These are phyloP conservation scores for Scopulariopsis brevicaulis DNA, from an alignment of 2,329 filamentous ascomycete species.

Conservation along the genomic window DNA sequence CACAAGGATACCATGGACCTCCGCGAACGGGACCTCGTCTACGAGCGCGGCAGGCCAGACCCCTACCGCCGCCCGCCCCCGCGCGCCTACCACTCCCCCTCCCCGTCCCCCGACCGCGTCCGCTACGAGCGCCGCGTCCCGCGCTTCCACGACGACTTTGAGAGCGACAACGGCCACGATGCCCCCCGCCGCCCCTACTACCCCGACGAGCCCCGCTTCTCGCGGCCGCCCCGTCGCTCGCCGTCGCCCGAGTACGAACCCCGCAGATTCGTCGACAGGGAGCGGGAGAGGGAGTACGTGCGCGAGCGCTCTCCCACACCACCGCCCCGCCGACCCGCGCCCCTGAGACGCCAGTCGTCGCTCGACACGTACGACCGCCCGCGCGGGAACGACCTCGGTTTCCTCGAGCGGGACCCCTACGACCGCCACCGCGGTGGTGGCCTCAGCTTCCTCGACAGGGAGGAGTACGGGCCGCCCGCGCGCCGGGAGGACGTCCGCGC, in stretches of 20 bases:
- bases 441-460: constrained; percentile 25
- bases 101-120: constrained; percentile 1
- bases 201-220: constrained; percentile 39
- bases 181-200: constrained; percentile 40
- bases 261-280: constrained; percentile 43
- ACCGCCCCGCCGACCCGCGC: constrained; percentile 30
- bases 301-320: constrained; percentile 31
- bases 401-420: constrained; percentile 63
- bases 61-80: constrained; percentile 35
- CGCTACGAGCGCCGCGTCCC: constrained; percentile 17
- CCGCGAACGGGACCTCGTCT: constrained; percentile 10
- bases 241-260: constrained; percentile 28
- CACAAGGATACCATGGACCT: constrained; percentile 1
- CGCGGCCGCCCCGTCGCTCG: constrained; percentile 15
- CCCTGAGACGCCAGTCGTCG: constrained; percentile 75
- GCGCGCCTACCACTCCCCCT: constrained; percentile 38
- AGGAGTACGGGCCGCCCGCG: constrained; percentile 52
- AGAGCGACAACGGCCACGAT: constrained; percentile 35
- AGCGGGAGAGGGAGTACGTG: constrained; percentile 35
- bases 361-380: constrained; percentile 78
- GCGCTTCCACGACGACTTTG: constrained; percentile 37
- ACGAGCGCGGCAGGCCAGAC: constrained; percentile 19
- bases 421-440: constrained; percentile 48
- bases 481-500: constrained; percentile 37
- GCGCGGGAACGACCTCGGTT: constrained; percentile 22